These are phyloP conservation scores for Ceriops tagal DNA, from an alignment of 345 rosid genomes.

Conservation along the genomic window DNA sequence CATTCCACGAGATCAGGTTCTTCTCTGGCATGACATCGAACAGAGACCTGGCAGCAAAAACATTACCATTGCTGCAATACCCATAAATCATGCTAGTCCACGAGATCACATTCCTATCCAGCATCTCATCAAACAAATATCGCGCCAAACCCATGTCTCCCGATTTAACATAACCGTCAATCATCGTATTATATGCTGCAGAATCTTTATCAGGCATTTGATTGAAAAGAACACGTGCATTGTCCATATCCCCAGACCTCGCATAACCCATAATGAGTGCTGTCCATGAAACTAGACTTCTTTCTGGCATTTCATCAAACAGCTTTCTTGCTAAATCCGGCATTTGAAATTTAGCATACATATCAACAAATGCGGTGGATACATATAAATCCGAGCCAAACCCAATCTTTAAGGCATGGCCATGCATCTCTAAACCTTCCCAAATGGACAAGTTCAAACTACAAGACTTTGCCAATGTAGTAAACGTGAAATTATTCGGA, in stretches of 20 bases:
- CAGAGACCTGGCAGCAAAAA: slow-evolving; percentile 46
- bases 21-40: slow-evolving; percentile 71
- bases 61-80: slow-evolving; percentile 48
- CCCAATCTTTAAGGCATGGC: slow-evolving; percentile 49
- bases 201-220: slow-evolving; percentile 54
- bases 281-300: slow-evolving; percentile 72
- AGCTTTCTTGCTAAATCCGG: slow-evolving; percentile 40
- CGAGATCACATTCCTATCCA: slow-evolving; percentile 51
- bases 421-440: slow-evolving; percentile 57
- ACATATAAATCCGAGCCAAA: slow-evolving; percentile 55
- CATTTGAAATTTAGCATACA: slow-evolving; percentile 59
- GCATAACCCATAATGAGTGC: slow-evolving; percentile 60
- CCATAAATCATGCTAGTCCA: slow-evolving; percentile 79
- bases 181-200: slow-evolving; percentile 54
- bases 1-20: slow-evolving; percentile 72
- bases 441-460: slow-evolving; percentile 29
- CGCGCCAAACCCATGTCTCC: slow-evolving; percentile 59
- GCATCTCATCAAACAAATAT: slow-evolving; percentile 57
- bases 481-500: slow-evolving; percentile 62
- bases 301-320: slow-evolving; percentile 63
- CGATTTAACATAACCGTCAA: slow-evolving; percentile 62
- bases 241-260: slow-evolving; percentile 43
- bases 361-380: slow-evolving; percentile 61
- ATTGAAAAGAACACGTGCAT: slow-evolving; percentile 48
- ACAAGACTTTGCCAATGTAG: slow-evolving; percentile 51